A percentile compares a stretch with the other conserved stretches of the same genome.
These are phyloP conservation scores for Backusella macrospora DNA, from an alignment of 192 early-diverging fungal genomes.

Conservation along the genomic window DNA sequence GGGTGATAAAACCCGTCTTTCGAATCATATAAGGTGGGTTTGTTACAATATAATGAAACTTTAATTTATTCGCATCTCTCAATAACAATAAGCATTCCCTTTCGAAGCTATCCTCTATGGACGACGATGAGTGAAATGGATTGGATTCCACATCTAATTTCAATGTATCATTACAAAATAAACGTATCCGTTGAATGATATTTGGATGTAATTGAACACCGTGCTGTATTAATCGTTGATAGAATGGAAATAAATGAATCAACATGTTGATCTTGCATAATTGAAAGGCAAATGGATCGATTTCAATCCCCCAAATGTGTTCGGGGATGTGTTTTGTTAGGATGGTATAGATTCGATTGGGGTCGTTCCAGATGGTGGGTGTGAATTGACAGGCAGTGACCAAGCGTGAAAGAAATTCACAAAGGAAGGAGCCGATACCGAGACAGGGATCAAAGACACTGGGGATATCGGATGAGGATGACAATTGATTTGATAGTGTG, in stretches of 20 bases:
- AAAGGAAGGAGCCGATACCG: conserved; percentile 58
- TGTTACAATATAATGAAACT: conserved; percentile 60
- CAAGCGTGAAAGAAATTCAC: conserved; percentile 48
- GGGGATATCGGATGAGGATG: conserved; percentile 9
- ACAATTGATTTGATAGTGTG: not conserved
- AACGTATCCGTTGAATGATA: conserved; percentile 41
- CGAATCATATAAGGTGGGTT: conserved; percentile 67
- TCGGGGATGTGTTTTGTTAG: conserved; percentile 44
- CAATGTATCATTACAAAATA: conserved; percentile 61
- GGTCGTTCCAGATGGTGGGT: conserved; percentile 46
- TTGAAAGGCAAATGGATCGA: conserved; percentile 56
- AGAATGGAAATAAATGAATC: conserved; percentile 52
- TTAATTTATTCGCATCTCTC: conserved; percentile 43
- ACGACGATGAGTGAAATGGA: not conserved
- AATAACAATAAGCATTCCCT: conserved; percentile 40
- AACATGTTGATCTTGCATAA: conserved; percentile 55
- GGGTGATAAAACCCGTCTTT: conserved; percentile 56
- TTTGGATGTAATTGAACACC: not conserved
- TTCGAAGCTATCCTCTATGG: conserved; percentile 40
- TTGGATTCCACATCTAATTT: conserved; percentile 34
- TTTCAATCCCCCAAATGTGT: conserved; percentile 58
- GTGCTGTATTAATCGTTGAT: conserved; percentile 35
- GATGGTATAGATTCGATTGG: conserved; percentile 26
- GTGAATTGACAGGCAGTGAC: conserved; percentile 33
- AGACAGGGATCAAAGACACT: conserved; percentile 59